Evolutionary conservation across 2,329 filamentous ascomycete genomes (phyloP).

Genomic region (Aspergillus sojae): DNA sequence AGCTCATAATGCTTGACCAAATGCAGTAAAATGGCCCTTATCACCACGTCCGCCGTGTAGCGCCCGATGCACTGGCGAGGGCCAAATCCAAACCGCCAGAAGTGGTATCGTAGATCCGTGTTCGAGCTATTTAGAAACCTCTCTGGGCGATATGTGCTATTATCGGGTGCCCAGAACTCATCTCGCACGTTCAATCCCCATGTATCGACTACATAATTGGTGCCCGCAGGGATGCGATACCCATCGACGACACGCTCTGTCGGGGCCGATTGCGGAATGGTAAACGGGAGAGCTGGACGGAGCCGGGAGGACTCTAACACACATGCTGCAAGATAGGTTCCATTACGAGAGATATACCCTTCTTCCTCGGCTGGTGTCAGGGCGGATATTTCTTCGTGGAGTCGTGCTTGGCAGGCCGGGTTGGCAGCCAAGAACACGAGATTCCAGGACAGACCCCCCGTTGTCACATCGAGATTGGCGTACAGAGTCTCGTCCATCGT

Average conservation of each 20-base stretch:
- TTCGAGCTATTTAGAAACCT: slow-evolving; percentile 16
- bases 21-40: slow-evolving; percentile 24
- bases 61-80: slow-evolving; percentile 49
- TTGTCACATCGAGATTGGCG: slow-evolving; percentile 53
- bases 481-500: slow-evolving; percentile 53
- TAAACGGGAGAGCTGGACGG: slow-evolving; percentile 45
- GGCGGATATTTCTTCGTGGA: slow-evolving; percentile 20
- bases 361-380: neutral
- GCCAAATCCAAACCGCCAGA: slow-evolving; percentile 52
- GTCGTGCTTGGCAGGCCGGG: slow-evolving; percentile 31
- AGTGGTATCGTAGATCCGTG: slow-evolving; percentile 35
- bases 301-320: slow-evolving; percentile 47
- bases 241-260: slow-evolving; percentile 37
- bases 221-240: slow-evolving; percentile 40
- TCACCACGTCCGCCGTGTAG: slow-evolving; percentile 43
- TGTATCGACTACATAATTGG: slow-evolving; percentile 29
- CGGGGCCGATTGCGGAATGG: slow-evolving; percentile 45
- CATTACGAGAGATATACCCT: slow-evolving; percentile 29
- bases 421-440: slow-evolving; percentile 46
- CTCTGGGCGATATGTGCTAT: slow-evolving; percentile 36
- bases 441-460: slow-evolving; percentile 48
- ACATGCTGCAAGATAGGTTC: slow-evolving; percentile 36
- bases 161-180: slow-evolving; percentile 43
- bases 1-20: slow-evolving; percentile 13
- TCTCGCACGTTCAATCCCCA: slow-evolving; percentile 4